phyloP scores from a whole-genome alignment of 2,329 filamentous ascomycete species.

The Exophiala xenobiotica region DNA sequence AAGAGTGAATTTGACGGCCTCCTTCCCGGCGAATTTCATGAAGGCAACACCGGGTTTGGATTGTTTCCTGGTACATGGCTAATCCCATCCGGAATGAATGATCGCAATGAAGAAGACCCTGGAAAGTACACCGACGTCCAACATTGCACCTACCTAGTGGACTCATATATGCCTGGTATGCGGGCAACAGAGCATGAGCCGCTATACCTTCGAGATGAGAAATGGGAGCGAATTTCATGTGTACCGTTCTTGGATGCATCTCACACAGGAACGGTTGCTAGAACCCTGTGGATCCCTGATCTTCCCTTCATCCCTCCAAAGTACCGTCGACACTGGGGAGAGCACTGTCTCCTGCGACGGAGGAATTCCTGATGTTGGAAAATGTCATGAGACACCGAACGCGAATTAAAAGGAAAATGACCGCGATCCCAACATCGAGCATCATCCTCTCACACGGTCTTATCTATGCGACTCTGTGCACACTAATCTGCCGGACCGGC shows the following conservation, averaged over 20 bases:
- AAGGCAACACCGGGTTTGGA: slow-evolving; percentile 67
- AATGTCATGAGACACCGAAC: slow-evolving; percentile 3
- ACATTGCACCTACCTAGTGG: slow-evolving; percentile 79
- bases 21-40: slow-evolving; percentile 84
- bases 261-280: slow-evolving; percentile 69
- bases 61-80: slow-evolving; percentile 83
- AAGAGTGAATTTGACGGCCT: slow-evolving; percentile 87
- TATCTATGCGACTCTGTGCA: not conserved
- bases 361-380: slow-evolving; percentile 34
- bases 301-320: slow-evolving; percentile 65
- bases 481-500: not conserved
- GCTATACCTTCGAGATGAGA: slow-evolving; percentile 69
- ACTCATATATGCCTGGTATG: slow-evolving; percentile 71
- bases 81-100: slow-evolving; percentile 82
- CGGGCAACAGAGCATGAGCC: slow-evolving; percentile 69
- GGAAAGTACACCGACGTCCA: slow-evolving; percentile 77
- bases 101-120: slow-evolving; percentile 80
- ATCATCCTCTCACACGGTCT: too few species aligned
- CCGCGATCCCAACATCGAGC: not conserved
- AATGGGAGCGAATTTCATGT: slow-evolving; percentile 80
- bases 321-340: slow-evolving; percentile 76
- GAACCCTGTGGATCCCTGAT: slow-evolving; percentile 80
- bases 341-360: slow-evolving; percentile 77
- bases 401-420: not conserved
- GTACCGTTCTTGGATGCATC: slow-evolving; percentile 76